Base-by-base conservation (phyloP, 1,284 basidiomycete species). In the Paramarasmius palmivorus region DNA sequence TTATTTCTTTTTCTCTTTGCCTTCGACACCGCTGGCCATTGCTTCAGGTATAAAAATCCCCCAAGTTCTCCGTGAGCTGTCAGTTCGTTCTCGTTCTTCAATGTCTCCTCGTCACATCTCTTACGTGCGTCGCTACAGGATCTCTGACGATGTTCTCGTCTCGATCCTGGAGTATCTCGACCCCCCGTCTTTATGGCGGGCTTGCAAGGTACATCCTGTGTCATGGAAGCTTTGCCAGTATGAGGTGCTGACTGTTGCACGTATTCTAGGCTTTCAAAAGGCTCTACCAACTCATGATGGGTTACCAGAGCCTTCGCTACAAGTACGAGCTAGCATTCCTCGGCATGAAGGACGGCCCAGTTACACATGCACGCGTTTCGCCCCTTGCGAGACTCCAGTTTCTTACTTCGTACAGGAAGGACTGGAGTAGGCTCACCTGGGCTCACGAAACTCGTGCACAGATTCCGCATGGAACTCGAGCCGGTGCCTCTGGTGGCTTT, bases 61-160 rank as follows among this genome's bases (percentile, higher is more conserved):
- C 45, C 32, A 22, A 49, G 32, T 20, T 51, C 38, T 12, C 38
- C 41, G 14, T 39, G 10, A 23, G 47, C 36, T 19, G 39, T 45
- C 46, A 53, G 48, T 45, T 17, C 35, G 12, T 52, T 26, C 38
- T 6, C 26, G 12, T 41, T 29, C 42, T 54, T 48, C 17, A 57
- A 76, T 76, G 74, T 63, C 62, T 66, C 76, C 72, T 68, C 71
- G 70, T 62, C 71, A 71, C 58, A 66, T 74, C 49, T 65, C 71
- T 49, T 71, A 63, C 59, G 58, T 71, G 56, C 71, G 68, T 57
- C 72, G 71, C 68, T 80, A 74, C 72, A 78, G 66, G 53, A 70
- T 84, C 57, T 74, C 81, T 39, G 71, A 77, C 65, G 82, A 84
- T 63, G 71, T 82, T 59, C 68, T 83, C 57, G 71, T 81, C 53